Evolutionary conservation across 306 rosid genomes (phyloP), one percentile per base, ranked within the genome.

Genomic region (Cucumis sativus): DNA sequence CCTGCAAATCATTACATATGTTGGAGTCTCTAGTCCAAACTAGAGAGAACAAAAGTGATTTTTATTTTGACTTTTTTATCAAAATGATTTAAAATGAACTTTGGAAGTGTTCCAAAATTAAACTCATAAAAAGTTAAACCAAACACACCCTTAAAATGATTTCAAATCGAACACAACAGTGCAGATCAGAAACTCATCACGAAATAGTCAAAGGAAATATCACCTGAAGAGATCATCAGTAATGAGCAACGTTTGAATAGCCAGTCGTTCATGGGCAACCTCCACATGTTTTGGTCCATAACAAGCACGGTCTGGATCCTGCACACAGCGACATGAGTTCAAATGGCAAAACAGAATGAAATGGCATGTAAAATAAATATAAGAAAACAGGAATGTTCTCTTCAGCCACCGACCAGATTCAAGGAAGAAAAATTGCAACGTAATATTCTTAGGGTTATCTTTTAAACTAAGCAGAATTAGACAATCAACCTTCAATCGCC

Each of bases 231-330:
- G 97, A 6, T 87, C 92, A 74, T 95, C 99, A 2, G 97, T 87
- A 74, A 95, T 86, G 72, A 95, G 91, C 76, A 95, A 91, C 20
- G 92, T 87, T 81, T 95, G 97, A 65, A 95, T 85, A 80, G 99
- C 97, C 87, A 95, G 80, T 77, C 93, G 91, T 80, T 95, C 99
- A 80, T 89, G 90, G 80, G 99, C 99, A 80, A 95, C 93, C 85
- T 95, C 99, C 62, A 95, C 93, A 78, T 95, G 99, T 86, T 92
- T 95, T 17, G 86, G 83, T 82, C 99, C 99, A 86, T 92, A 95
- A 82, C 97, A 95, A 55, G 97, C 97, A 75, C 97, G 97, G 66
- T 83, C 66, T 59, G 96, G 78, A 79, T 95, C 97, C 99, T 95
- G 91, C 76, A 33, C 60, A 74, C 58, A 10, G 70, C 60, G 47